Percentiles rank a stretch among this genome's conserved stretches.
Conservation (phyloP, 345 rosid species). For the Erysimum cheiranthoides region DNA sequence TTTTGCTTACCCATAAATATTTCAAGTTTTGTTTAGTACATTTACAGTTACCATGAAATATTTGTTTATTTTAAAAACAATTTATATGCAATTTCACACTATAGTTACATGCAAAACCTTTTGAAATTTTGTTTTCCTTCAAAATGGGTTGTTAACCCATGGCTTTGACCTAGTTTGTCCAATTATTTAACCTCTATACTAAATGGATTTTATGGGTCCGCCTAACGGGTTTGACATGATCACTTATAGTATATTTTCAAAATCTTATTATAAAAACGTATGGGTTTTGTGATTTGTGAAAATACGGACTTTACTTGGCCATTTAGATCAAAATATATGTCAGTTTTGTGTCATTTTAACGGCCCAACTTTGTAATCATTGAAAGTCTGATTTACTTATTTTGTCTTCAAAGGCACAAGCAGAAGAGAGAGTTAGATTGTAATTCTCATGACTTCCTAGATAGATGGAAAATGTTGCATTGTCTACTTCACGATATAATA, state of each 20-base stretch:
- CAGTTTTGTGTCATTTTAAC: not conserved
- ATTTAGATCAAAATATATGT: not conserved
- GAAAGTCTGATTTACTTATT: no score
- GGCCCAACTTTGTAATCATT: not conserved
- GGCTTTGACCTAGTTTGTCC: not conserved
- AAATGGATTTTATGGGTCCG: not conserved
- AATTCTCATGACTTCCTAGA: not conserved
- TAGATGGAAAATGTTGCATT: conserved; percentile 2
- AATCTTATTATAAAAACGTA: not conserved
- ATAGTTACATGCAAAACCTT: not conserved
- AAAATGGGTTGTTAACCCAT: not conserved
- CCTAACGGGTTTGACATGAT: not conserved
- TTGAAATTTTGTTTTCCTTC: not conserved
- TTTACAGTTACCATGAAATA: no score
- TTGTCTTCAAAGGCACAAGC: not conserved
- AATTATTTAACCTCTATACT: not conserved
- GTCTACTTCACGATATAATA: conserved; percentile 9
- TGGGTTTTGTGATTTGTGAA: no score
- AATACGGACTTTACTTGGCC: not conserved
- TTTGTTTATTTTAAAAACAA: no score
- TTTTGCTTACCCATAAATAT: no score
- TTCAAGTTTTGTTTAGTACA: no score
- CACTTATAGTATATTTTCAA: not conserved
- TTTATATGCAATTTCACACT: not conserved
- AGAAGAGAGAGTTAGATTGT: not conserved